Base-by-base conservation (phyloP, 495 filamentous ascomycete genomes). In the Hapsidospora chrysogenum region DNA sequence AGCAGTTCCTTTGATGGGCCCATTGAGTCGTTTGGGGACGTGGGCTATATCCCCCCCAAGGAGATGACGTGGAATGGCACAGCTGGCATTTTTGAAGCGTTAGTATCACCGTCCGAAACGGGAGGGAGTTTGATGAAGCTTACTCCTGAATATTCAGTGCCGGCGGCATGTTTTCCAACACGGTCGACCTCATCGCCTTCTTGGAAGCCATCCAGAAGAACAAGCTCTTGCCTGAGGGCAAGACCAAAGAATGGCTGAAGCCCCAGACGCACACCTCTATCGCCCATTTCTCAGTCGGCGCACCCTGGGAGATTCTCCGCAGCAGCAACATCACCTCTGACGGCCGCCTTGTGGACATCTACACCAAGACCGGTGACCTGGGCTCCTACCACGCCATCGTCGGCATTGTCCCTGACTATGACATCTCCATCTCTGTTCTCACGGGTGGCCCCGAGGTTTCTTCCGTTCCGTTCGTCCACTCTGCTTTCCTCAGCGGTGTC, bases 231-330 rank as follows among this genome's bases (percentile, higher is more conserved):
- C 42, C 60, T 1, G 31, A 53, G 0, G 31, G 45, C 11, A 44
- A 50, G 18, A 77, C 70, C 0, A 56, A 65, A 38, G 41, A 59
- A 25, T 76, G 70, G 70, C 48, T 77, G 43, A 70, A 73, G 41
- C 72, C 70, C 0, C 13, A 28, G 1, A 41, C 61, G 2, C 54
- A 61, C 29, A 72, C 69, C 14, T 58, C 66, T 0, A 58, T 58
- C 3, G 38, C 56, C 0, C 51, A 52, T 7, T 33, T 53, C 4
- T 43, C 53, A 3, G 49, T 74, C 16, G 71, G 71, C 6, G 54
- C 58, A 0, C 71, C 70, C 0, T 75, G 70, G 70, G 71, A 77
- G 32, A 74, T 74, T 15, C 40, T 44, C 11, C 51, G 54, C 18
- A 49, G 48, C 17, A 35, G 46, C 10, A 47, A 41, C 14, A 45